Base-by-base conservation (phyloP, 805 yeast species). In the Lipomyces sp. region DNA sequence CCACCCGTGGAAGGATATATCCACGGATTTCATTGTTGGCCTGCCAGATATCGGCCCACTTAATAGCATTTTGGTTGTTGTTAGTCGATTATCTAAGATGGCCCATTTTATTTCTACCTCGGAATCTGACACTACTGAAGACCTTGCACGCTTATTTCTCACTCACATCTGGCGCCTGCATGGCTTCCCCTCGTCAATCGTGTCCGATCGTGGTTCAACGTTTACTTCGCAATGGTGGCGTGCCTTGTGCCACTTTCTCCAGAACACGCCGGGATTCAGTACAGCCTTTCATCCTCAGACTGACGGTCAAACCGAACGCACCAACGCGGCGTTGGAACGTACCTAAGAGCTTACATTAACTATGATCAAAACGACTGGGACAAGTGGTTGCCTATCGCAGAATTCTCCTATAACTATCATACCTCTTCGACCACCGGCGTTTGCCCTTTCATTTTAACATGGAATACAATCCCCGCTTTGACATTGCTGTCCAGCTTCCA, bases 11-110 rank as follows among this genome's bases (percentile, higher is more conserved):
- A 24, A 11, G 15, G 24, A 51, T 8, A 24, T 67, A 32, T 51
- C 67, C 8, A 60, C 71, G 69, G 74, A 71, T 54, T 64, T 73
- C 55, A 48, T 73, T 2, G 50, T 64, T 13, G 71, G 65, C 3
- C 34, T 72, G 29, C 70, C 69, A 0, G 18, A 45, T 7, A 35
- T 57, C 4, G 39, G 64, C 2, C 67, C 68, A 4, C 53, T 33
- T 32, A 63, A 73, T 51, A 18, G 57, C 6, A 61, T 73, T 15
- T 15, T 69, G 2, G 73, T 71, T 2, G 68, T 73, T 8, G 72
- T 71, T 1, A 71, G 71, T 59, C 42, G 70, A 32, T 58, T 73
- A 15, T 60, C 1, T n/a, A n/a, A n/a, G n/a, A n/a, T n/a, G n/a
- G n/a, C n/a, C n/a, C n/a, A n/a, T n/a, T n/a, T n/a, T n/a, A n/a